Evolutionary conservation across 768 basidiomycete species (phyloP).

Genomic region (Leccinum aurantiacum): DNA sequence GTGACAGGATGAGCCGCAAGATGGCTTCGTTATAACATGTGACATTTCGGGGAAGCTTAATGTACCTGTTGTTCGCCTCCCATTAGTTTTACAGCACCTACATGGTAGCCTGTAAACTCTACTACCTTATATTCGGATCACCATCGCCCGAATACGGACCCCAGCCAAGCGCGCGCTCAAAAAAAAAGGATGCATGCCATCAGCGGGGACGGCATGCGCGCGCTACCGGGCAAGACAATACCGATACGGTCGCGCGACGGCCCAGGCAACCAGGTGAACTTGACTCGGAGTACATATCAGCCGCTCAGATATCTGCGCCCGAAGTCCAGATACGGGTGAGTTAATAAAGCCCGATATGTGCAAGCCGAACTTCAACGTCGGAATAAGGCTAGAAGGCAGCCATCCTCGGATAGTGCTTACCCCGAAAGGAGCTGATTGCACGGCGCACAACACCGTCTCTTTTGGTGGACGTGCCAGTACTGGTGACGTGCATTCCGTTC

Average conservation of each 20-base stretch:
- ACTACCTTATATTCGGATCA: not conserved
- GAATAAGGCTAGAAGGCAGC: too few species aligned
- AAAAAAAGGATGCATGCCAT: not conserved
- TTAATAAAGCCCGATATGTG: slow-evolving; percentile 8
- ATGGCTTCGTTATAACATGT: not conserved
- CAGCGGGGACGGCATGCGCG: slow-evolving; percentile 8
- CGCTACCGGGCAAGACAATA: not conserved
- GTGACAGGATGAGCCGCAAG: not conserved
- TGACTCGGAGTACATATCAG: not conserved
- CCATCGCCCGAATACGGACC: not conserved
- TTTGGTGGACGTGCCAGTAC: not conserved
- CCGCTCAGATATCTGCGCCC: not conserved
- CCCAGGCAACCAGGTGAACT: too few species aligned
- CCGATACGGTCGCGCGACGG: slow-evolving; percentile 4
- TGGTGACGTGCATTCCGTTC: not conserved
- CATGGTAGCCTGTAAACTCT: not conserved
- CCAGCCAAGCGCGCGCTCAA: not conserved
- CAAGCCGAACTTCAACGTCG: not conserved
- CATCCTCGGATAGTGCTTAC: not conserved
- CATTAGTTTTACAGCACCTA: not conserved
- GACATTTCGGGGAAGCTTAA: not conserved
- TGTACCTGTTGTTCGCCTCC: not conserved
- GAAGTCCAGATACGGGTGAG: not conserved
- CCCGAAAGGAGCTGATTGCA: not conserved
- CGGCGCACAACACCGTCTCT: not conserved